phyloP scores from a whole-genome alignment of 148 eudicot species.

The Nyssa sinensis region DNA sequence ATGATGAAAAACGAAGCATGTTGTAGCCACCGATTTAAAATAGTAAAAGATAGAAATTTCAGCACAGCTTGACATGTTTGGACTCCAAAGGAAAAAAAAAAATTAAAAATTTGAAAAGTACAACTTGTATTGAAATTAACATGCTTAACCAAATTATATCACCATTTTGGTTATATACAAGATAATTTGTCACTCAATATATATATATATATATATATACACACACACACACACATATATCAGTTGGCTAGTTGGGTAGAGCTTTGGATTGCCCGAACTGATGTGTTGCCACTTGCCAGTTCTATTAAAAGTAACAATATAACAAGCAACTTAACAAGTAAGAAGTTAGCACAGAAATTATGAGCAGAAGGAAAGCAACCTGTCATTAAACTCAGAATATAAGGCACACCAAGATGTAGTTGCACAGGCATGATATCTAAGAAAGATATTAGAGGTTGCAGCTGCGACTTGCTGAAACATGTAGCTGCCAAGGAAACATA shows the following conservation, averaged over 20 bases:
- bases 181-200: no score
- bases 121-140: background rate
- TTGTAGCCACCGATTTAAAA: background rate
- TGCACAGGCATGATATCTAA: conserved; percentile 44
- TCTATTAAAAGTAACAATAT: background rate
- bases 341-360: background rate
- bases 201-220: no score
- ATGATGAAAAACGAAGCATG: background rate
- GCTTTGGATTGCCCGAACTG: background rate
- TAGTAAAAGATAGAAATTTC: background rate
- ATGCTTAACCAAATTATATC: background rate
- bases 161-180: background rate
- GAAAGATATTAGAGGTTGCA: conserved; percentile 43
- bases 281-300: conserved; percentile 1
- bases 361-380: conserved; percentile 27
- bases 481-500: conserved; percentile 50
- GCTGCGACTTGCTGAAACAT: conserved; percentile 54
- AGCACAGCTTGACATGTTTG: background rate
- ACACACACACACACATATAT: no score
- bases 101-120: background rate
- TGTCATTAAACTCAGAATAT: conserved; percentile 37
- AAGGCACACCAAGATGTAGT: conserved; percentile 28
- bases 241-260: background rate
- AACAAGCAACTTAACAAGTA: background rate
- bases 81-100: background rate